Evolutionary conservation across 2,329 filamentous ascomycete genomes (phyloP), one percentile per base, ranked within the genome.

Genomic region (Balansia obtecta): DNA sequence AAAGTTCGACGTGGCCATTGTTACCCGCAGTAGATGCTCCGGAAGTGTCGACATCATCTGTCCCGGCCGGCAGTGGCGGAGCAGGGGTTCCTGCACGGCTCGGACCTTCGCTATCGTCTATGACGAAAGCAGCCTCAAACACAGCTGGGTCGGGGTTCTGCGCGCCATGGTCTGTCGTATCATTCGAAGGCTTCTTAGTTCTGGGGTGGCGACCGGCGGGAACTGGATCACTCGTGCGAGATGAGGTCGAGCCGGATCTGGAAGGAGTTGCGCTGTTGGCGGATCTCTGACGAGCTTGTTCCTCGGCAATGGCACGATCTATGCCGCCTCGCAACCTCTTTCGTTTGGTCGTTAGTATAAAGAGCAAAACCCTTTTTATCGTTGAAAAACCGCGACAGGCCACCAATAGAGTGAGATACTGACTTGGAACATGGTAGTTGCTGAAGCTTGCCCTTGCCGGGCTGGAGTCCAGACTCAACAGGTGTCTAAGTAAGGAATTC

Each of bases 251-350:
- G 37, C 55, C 60, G 20, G 66, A 61, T 66, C 70, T 61, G 52
- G 69, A 65, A 61, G 65, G 60, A 59, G 69, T 60, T 51, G 68
- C 67, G 57, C 65, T 60, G 58, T 75, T 68, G 48, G 73, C 71
- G 5, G 73, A 64, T 61, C 79, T 79, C 63, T 89, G 85, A 52
- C 87, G 85, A 52, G 88, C 86, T 68, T 95, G 88, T 70, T 96
- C 90, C 70, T 95, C 88, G 61, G 88, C 86, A 61, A 96, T 93
- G 61, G 85, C 85, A 60, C 83, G 82, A 65, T 95, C 87, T 65
- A 95, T 88, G 53, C 85, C 86, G 61, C 85, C 86, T 71, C 88
- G 86, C 59, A 95, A 74, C 73, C 86, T 80, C 86, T 49, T 5
- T 11, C 33, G 13, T 4, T 15, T 37, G 10, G 4, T 93, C 63